Base-by-base conservation (phyloP, 768 basidiomycete genomes). In the Mycena latifolia region DNA sequence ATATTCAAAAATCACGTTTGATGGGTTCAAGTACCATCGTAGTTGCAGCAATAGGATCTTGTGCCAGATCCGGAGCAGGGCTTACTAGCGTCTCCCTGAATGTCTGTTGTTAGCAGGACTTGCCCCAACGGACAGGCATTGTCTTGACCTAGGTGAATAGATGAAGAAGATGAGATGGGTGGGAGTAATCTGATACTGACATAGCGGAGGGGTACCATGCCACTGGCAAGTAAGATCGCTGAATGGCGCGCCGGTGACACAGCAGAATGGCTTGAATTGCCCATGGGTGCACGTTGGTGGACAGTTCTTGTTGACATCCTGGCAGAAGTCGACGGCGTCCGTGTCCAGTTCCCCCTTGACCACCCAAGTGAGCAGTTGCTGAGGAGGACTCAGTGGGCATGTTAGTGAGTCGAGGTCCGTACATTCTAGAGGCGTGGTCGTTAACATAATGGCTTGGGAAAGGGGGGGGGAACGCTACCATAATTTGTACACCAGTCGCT, bases 1-100 rank as follows among this genome's bases (percentile, higher is more conserved):
- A n/a, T 8, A n/a, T 37, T 9, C 41, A n/a, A n/a, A 43, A 5
- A 20, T 20, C 41, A 43, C n/a, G 6, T n/a, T 43, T n/a, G 20
- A 43, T n/a, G n/a, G 41, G n/a, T n/a, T 29, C 25, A 57, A 45
- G 8, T 52, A 54, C 60, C 60, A 15, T 53, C 27, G 37, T 37
- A 62, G 25, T 73, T 62, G 33, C 72, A 73, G 41, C 69, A 73
- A 56, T 71, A 73, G 10, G 63, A 55, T 46, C 69, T 63, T 39
- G 50, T 63, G 12, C 55, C 61, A 17, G 61, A 62, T 24, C 69
- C 69, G 27, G 62, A 29, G 51, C 72, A 73, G 12, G 69, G 50
- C 15, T 53, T 56, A 24, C 52, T 35, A 12, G 66, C 71, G 61
- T 72, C 72, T 50, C 71, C 72, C 55, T 72, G 71, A 25, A 73